phyloP scores from a whole-genome alignment of 192 early-diverging fungal genomes.

The Mycoemilia scoparia region DNA sequence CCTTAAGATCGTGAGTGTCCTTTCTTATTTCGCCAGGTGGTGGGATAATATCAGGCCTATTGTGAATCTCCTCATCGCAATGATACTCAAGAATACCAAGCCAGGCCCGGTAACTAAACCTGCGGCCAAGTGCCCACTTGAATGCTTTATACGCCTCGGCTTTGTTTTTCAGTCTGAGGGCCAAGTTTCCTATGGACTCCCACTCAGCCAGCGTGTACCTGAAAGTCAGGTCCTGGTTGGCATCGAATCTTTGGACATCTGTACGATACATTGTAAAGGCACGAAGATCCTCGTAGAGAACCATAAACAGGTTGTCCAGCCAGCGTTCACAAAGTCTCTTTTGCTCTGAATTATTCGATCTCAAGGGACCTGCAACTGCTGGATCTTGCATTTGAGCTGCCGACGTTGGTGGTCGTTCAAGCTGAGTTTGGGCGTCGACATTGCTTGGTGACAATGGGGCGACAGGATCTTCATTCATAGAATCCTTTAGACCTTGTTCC shows the following conservation, averaged over 20 bases:
- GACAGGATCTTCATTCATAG: not conserved
- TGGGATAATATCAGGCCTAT: constrained; percentile 6
- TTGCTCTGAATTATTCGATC: constrained; percentile 29
- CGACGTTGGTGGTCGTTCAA: constrained; percentile 3
- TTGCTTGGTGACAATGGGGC: not conserved
- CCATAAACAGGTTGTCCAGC: constrained; percentile 99
- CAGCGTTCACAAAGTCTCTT: constrained; percentile 97
- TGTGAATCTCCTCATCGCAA: constrained; percentile 32
- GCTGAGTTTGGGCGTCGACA: constrained; percentile 1
- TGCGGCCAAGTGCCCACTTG: constrained; percentile 67
- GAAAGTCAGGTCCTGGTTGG: constrained; percentile 51
- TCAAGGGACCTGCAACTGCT: constrained; percentile 1
- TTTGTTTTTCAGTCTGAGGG: constrained; percentile 64
- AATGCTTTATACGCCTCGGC: constrained; percentile 89
- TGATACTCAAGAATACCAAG: constrained; percentile 62
- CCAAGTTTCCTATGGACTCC: constrained; percentile 92
- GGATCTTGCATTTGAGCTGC: constrained; percentile 2
- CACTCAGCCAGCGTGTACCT: constrained; percentile 93
- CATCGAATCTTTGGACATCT: constrained; percentile 57
- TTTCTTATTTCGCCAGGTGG: too few relatives aligned
- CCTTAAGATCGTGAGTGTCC: constrained; percentile 44
- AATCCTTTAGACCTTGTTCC: not conserved
- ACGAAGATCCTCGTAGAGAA: constrained; percentile 90
- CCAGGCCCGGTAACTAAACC: constrained; percentile 85
- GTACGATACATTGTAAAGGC: constrained; percentile 86